Conservation (phyloP, 164 flowering plant genomes). For the Vitis riparia region DNA sequence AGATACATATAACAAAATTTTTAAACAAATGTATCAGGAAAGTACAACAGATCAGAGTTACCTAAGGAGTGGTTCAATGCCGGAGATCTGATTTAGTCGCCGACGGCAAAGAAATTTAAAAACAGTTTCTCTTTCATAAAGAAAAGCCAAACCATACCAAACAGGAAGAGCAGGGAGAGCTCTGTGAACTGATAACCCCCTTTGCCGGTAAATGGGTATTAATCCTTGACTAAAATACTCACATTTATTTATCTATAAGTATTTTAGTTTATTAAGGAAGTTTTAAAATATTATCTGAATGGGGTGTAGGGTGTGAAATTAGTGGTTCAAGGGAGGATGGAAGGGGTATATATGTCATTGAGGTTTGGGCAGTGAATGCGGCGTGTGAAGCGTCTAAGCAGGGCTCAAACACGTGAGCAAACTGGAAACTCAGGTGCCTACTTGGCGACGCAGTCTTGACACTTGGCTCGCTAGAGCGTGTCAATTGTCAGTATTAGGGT, state of each 20-base stretch:
- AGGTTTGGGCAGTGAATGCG: not conserved
- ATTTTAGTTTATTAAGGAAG: too few species aligned
- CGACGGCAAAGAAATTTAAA: not conserved
- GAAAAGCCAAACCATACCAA: slow-evolving; percentile 8
- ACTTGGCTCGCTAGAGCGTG: slow-evolving; percentile 14
- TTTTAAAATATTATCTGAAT: too few species aligned
- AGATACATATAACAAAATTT: not conserved
- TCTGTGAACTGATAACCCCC: slow-evolving; percentile 20
- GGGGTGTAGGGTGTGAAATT: too few species aligned
- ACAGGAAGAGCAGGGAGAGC: slow-evolving; percentile 1
- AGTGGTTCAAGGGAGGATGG: too few species aligned
- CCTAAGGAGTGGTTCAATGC: slow-evolving; percentile 32
- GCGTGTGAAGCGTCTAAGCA: slow-evolving; percentile 22
- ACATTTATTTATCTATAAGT: not conserved
- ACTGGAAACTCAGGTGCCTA: slow-evolving; percentile 6
- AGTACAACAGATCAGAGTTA: slow-evolving; percentile 1
- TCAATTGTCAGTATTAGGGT: slow-evolving; percentile 9
- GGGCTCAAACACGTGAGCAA: slow-evolving; percentile 27
- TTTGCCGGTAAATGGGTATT: slow-evolving; percentile 25
- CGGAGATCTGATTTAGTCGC: slow-evolving; percentile 29
- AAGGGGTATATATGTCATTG: slow-evolving; percentile 10
- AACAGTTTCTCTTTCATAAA: slow-evolving; percentile 6
- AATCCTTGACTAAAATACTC: not conserved
- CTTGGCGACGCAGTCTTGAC: slow-evolving; percentile 17
- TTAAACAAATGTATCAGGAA: not conserved